Evolutionary conservation across 306 rosid species (phyloP), one percentile per base, ranked within the genome.

Genomic region (Phaseolus lunatus): DNA sequence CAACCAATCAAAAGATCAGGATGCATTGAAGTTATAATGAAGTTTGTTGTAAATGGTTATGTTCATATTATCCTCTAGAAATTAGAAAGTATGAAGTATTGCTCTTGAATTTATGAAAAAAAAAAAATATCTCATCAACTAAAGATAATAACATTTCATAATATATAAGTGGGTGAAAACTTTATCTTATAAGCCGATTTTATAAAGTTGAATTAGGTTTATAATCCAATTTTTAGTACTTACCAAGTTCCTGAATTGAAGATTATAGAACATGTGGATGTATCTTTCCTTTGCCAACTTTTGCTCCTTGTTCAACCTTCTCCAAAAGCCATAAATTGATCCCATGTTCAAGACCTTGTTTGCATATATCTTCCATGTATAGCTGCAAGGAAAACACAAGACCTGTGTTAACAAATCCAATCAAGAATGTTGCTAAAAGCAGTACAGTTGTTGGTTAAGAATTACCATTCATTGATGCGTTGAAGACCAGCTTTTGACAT

Each of bases 321-420:
- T 90, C 97, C 98, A 95, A 73, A 92, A 90, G 29, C 93, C 93
- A 70, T 90, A 94, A 24, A 87, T 78, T 43, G 98, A 89, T 77
- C 93, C 96, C 93, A 94, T 92, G 37, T 87, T 89, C 95, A 94
- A 74, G 59, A 91, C 82, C 79, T 90, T 94, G 52, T 83, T 90
- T 75, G 98, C 97, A 85, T 94, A 94, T 70, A 94, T 92, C 83
- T 94, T 94, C 98, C 98, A 94, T 77, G 98, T 94, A 71, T 94
- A 94, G 88, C 98, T 94, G 77, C 78, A 82, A 76, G 57, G 41
- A 6, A 53, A 72, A 50, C 18, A 29, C 23, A 62, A 59, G 26
- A 24, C 41, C 44, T 29, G 45, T 31, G 35, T n/a, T 11, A 57
- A 78, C 72, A 54, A 79, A 27, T 70, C 24, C n/a, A 47, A 10